Evolutionary conservation across 257 asterid genomes (phyloP).

Genomic region (Solanum bulbocastanum): DNA sequence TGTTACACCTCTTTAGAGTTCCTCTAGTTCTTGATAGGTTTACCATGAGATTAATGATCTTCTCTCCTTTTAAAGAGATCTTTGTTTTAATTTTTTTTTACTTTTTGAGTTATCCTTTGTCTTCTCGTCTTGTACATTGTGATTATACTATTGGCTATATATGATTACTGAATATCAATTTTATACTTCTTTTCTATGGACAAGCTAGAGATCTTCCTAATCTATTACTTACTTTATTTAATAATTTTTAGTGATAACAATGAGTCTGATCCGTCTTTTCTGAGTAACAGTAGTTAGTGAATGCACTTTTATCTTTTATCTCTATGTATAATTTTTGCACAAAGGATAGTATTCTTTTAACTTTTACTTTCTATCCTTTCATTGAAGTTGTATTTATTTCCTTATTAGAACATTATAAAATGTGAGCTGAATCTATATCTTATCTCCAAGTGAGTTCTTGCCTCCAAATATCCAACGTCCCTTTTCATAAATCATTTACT

Average conservation of each 20-base stretch:
- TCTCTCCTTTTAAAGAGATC: neutral
- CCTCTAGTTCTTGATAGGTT: neutral
- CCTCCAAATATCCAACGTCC: neutral
- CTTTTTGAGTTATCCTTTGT: neutral
- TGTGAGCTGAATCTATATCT: neutral
- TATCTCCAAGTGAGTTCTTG: neutral
- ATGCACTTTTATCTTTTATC: neutral
- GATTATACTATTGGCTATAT: neutral
- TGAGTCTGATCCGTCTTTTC: neutral
- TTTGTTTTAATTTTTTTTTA: neutral
- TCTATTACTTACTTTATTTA: neutral
- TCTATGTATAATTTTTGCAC: neutral
- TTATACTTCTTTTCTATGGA: neutral
- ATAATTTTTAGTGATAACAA: neutral
- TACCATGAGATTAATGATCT: neutral
- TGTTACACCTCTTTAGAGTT: neutral
- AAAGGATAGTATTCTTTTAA: neutral
- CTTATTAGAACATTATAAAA: too few species aligned
- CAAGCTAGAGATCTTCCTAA: neutral
- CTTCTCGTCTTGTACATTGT: neutral
- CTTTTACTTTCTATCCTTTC: neutral
- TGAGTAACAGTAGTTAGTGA: neutral
- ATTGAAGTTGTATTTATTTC: too few species aligned
- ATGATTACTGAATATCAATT: neutral
- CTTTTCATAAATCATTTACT: too few species aligned